Evolutionary conservation across 257 asterid genomes (phyloP).

Genomic region (Ilex aquifolium): DNA sequence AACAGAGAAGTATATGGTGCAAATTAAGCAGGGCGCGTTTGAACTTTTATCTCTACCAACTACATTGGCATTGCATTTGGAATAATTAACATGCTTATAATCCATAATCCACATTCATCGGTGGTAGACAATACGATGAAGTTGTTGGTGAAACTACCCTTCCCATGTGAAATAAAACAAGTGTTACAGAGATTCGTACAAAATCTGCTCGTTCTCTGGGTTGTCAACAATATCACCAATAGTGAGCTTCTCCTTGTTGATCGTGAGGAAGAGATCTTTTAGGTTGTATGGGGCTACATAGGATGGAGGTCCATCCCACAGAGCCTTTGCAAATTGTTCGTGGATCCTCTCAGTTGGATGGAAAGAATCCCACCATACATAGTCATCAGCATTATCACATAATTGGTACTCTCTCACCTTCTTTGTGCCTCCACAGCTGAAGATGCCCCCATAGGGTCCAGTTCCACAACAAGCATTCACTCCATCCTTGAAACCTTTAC

Average conservation of each 20-base stretch:
- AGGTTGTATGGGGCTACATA: slow-evolving; percentile 14
- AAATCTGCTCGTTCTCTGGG: slow-evolving; percentile 5
- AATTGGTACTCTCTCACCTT: slow-evolving; percentile 26
- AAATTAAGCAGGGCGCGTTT: too few relatives aligned
- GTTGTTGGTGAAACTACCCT: too few relatives aligned
- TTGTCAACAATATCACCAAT: slow-evolving; percentile 22
- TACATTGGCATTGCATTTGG: too few relatives aligned
- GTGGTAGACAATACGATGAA: too few relatives aligned
- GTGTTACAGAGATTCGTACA: too few relatives aligned
- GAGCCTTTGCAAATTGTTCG: slow-evolving; percentile 22
- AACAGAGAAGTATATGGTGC: too few relatives aligned
- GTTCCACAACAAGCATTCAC: slow-evolving; percentile 47
- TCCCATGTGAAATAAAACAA: too few relatives aligned
- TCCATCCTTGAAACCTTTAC: slow-evolving; percentile 44
- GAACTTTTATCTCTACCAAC: too few relatives aligned
- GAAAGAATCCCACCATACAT: slow-evolving; percentile 48
- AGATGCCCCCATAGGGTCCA: slow-evolving; percentile 38
- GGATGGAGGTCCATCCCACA: slow-evolving; percentile 19
- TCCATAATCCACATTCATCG: too few relatives aligned
- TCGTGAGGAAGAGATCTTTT: slow-evolving; percentile 9
- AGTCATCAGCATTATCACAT: slow-evolving; percentile 31
- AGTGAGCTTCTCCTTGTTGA: slow-evolving; percentile 4
- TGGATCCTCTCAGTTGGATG: slow-evolving; percentile 49
- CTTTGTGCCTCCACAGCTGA: slow-evolving; percentile 51
- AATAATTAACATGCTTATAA: too few relatives aligned